These are phyloP conservation scores for Chlorophyllum brunneum DNA, from an alignment of 768 basidiomycete genomes.

Conservation along the genomic window DNA sequence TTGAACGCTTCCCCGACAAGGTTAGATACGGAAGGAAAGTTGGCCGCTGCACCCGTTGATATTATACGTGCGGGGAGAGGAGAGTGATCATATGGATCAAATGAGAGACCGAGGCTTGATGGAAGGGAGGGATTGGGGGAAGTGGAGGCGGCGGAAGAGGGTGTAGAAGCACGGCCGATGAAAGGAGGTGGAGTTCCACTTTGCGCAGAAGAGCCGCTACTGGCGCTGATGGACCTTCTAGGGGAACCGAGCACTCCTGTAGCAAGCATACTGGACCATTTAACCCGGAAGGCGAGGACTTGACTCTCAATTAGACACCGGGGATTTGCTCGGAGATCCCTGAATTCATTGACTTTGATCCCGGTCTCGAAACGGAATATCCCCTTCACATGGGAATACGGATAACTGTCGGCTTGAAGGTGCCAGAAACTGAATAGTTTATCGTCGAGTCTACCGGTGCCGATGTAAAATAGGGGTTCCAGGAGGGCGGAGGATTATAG, in stretches of 20 bases:
- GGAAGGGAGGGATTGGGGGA: conserved; percentile 3
- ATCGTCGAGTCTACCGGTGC: conserved; percentile 92
- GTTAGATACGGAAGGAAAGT: conserved; percentile 80
- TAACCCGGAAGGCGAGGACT: conserved; percentile 74
- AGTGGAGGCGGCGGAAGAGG: background rate
- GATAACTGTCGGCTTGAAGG: conserved; percentile 73
- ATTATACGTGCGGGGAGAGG: conserved; percentile 65
- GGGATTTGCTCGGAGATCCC: conserved; percentile 85
- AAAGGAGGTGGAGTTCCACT: conserved; percentile 31
- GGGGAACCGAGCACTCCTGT: conserved; percentile 61
- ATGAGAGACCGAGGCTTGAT: conserved; percentile 59
- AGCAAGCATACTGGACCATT: conserved; percentile 71
- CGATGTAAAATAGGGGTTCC: no score
- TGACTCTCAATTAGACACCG: conserved; percentile 84
- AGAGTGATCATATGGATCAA: conserved; percentile 74
- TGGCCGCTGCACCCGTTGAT: conserved; percentile 76
- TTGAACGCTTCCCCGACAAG: conserved; percentile 83
- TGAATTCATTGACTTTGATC: conserved; percentile 83
- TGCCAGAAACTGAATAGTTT: conserved; percentile 91
- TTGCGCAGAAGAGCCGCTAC: background rate
- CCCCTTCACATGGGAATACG: conserved; percentile 76
- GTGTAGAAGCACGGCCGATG: conserved; percentile 23
- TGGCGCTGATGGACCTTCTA: conserved; percentile 21
- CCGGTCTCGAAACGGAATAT: conserved; percentile 88
- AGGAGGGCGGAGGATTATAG: conserved; percentile 1